Conservation (phyloP, 2,329 filamentous ascomycete species). For the Hypoxylon sp. region DNA sequence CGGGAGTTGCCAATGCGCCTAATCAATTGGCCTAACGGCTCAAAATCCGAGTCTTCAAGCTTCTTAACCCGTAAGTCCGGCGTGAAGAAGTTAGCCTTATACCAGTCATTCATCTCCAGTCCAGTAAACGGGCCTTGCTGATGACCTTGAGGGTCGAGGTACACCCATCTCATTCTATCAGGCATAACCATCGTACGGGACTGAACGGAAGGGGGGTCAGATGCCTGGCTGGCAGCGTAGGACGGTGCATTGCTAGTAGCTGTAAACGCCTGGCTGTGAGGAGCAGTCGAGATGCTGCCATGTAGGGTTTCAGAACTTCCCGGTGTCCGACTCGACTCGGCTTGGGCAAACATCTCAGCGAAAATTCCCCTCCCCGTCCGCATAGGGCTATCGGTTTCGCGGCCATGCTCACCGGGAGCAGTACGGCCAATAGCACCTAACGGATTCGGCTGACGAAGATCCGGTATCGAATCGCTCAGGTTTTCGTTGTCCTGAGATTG, state of each 20-base stretch:
- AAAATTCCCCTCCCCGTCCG: slow-evolving; percentile 69
- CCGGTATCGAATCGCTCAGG: slow-evolving; percentile 70
- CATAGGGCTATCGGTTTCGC: slow-evolving; percentile 74
- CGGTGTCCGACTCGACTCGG: slow-evolving; percentile 55
- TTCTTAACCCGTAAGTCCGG: slow-evolving; percentile 96
- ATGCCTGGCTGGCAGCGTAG: slow-evolving; percentile 57
- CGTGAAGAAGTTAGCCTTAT: slow-evolving; percentile 98
- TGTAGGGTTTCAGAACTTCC: slow-evolving; percentile 54
- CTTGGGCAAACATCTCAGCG: slow-evolving; percentile 67
- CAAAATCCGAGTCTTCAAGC: slow-evolving; percentile 92
- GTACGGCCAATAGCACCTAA: slow-evolving; percentile 78
- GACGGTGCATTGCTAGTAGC: slow-evolving; percentile 50
- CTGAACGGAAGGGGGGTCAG: slow-evolving; percentile 73
- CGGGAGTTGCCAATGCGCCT: slow-evolving; percentile 96
- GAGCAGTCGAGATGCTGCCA: slow-evolving; percentile 48
- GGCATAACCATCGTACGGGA: slow-evolving; percentile 98
- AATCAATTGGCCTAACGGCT: slow-evolving; percentile 94
- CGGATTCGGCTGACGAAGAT: slow-evolving; percentile 73
- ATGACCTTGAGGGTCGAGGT: slow-evolving; percentile 92
- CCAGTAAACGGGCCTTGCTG: slow-evolving; percentile 96
- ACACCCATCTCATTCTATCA: slow-evolving; percentile 98
- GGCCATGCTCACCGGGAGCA: slow-evolving; percentile 67
- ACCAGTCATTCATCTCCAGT: slow-evolving; percentile 99
- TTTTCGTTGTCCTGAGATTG: slow-evolving; percentile 77
- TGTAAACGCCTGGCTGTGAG: slow-evolving; percentile 54